These are phyloP conservation scores for Deuterostichococcus epilithicus DNA, from an alignment of 139 green algal genomes.

Conservation along the genomic window DNA sequence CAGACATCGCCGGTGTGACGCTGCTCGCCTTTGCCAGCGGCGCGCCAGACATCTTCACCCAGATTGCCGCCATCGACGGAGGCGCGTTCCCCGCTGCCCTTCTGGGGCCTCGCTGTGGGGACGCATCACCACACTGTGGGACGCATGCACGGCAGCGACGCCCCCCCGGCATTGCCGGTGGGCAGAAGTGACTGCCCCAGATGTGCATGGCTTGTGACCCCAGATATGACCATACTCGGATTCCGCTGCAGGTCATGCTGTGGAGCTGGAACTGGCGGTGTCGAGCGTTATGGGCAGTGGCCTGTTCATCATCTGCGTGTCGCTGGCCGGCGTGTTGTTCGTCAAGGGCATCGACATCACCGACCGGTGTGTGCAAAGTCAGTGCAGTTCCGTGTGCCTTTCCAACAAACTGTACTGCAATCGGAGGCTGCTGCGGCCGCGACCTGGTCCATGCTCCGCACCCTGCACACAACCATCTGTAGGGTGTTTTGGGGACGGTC, in stretches of 20 bases:
- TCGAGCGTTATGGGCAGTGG: slow-evolving; percentile 29
- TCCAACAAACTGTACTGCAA: too few relatives aligned
- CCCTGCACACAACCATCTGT: too few relatives aligned
- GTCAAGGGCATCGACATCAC: not conserved
- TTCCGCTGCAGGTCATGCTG: slow-evolving; percentile 8
- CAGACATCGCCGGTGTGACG: slow-evolving; percentile 42
- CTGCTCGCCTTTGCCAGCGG: slow-evolving; percentile 46
- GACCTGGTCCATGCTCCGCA: too few relatives aligned
- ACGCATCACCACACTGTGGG: too few relatives aligned
- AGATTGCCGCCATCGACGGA: slow-evolving; percentile 36
- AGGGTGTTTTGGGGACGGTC: not conserved
- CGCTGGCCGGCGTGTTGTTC: slow-evolving; percentile 36
- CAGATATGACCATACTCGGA: not conserved
- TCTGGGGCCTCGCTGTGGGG: too few relatives aligned
- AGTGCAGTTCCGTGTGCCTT: too few relatives aligned
- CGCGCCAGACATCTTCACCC: slow-evolving; percentile 47
- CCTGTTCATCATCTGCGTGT: slow-evolving; percentile 43
- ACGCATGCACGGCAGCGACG: too few relatives aligned
- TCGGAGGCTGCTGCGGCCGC: too few relatives aligned
- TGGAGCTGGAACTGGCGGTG: slow-evolving; percentile 19
- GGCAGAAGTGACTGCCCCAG: too few relatives aligned
- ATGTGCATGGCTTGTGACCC: too few relatives aligned
- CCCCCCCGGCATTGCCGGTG: too few relatives aligned
- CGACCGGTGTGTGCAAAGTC: not conserved
- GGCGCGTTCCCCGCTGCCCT: not conserved